phyloP scores from a whole-genome alignment of 129 eudicot species.

The Helianthus annuus region DNA sequence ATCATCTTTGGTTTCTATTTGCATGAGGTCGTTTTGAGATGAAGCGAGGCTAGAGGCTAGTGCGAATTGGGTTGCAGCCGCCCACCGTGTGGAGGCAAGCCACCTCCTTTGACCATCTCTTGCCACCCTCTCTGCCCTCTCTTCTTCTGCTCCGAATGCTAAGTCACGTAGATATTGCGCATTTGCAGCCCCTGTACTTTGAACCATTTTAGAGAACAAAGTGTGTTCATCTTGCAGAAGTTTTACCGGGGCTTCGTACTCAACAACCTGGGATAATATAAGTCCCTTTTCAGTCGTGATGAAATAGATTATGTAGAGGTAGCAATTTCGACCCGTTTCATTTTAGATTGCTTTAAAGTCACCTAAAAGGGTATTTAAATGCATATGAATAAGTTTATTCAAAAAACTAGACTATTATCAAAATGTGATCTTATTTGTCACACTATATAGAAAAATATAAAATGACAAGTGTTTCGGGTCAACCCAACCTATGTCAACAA shows the following conservation, averaged over 20 bases:
- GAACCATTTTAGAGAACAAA: slow-evolving; percentile 89
- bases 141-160: slow-evolving; percentile 49
- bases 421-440: no score
- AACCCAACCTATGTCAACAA: no score
- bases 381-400: no score
- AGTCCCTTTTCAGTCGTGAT: neutral
- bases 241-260: slow-evolving; percentile 69
- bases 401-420: no score
- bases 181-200: slow-evolving; percentile 93
- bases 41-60: slow-evolving; percentile 63
- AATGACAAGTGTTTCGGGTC: no score
- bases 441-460: no score
- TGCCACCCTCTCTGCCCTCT: slow-evolving; percentile 37
- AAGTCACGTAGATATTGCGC: slow-evolving; percentile 78
- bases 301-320: no score
- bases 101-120: slow-evolving; percentile 58
- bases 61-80: slow-evolving; percentile 83
- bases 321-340: no score
- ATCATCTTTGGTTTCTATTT: slow-evolving; percentile 49
- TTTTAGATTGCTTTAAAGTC: neutral
- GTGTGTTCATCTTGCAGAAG: slow-evolving; percentile 56
- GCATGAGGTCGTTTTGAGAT: slow-evolving; percentile 65
- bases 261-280: slow-evolving; percentile 58
- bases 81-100: slow-evolving; percentile 81
- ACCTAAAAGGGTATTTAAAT: neutral